phyloP scores from a whole-genome alignment of 1,139 yeast genomes.

The Candida sanyaensis region DNA sequence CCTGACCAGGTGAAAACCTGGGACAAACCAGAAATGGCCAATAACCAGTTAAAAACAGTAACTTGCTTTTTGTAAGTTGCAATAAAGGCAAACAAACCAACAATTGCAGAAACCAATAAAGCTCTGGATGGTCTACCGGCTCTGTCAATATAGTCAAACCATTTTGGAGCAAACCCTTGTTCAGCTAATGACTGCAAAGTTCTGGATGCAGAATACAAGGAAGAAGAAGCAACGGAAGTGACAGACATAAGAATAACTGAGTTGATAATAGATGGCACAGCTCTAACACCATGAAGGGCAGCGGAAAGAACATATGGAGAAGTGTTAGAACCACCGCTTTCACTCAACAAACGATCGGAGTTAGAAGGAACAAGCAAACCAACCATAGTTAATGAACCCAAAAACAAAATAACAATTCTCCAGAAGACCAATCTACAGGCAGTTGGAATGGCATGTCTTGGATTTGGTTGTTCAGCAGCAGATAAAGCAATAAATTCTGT shows the following conservation, averaged over 20 bases:
- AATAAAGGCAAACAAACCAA: slow-evolving; percentile 34
- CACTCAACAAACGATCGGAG: slow-evolving; percentile 42
- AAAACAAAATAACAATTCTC: slow-evolving; percentile 39
- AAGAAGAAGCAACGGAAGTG: slow-evolving; percentile 47
- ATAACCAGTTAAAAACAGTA: slow-evolving; percentile 45
- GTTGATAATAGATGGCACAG: slow-evolving; percentile 43
- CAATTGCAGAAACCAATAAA: slow-evolving; percentile 32
- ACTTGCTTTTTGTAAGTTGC: slow-evolving; percentile 44
- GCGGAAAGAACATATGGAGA: slow-evolving; percentile 51
- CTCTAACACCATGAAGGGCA: slow-evolving; percentile 39
- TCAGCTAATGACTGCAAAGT: slow-evolving; percentile 45
- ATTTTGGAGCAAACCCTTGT: slow-evolving; percentile 45
- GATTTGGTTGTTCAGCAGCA: slow-evolving; percentile 45
- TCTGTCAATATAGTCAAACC: slow-evolving; percentile 44
- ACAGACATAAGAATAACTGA: slow-evolving; percentile 47
- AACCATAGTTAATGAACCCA: slow-evolving; percentile 43
- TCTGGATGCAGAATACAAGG: slow-evolving; percentile 47
- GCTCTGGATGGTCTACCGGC: slow-evolving; percentile 47
- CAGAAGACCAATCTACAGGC: slow-evolving; percentile 45
- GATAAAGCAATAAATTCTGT: slow-evolving; percentile 43
- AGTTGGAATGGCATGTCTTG: slow-evolving; percentile 40
- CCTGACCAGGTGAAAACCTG: slow-evolving; percentile 46
- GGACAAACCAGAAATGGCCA: slow-evolving; percentile 46
- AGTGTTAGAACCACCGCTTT: slow-evolving; percentile 37
- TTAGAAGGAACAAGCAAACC: slow-evolving; percentile 45